phyloP scores from a whole-genome alignment of 768 basidiomycete species.

The Boletales sp. region DNA sequence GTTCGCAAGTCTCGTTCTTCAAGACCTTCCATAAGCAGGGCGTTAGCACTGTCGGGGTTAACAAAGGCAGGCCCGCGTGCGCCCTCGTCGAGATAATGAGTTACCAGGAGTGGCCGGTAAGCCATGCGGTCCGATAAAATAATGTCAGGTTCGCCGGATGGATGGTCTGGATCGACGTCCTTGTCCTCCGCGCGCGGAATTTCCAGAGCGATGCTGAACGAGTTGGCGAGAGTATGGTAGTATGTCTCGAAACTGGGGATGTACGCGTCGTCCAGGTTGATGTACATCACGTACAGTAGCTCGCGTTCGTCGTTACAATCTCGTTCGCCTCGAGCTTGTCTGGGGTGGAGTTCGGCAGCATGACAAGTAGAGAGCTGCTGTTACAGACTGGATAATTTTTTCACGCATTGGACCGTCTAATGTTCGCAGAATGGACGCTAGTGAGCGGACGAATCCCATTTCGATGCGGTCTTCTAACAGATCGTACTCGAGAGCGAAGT shows the following conservation, averaged over 20 bases:
- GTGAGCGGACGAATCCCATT: too few species aligned
- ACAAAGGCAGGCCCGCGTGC: constrained; percentile 19
- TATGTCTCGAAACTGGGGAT: constrained; percentile 10
- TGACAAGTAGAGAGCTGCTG: too few species aligned
- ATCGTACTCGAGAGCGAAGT: too few species aligned
- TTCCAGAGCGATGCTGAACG: background rate
- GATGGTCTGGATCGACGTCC: constrained; percentile 4
- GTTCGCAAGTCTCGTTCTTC: constrained; percentile 4
- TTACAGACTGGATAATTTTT: too few species aligned
- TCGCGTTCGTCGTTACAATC: constrained; percentile 6
- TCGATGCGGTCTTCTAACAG: too few species aligned
- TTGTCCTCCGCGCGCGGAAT: background rate
- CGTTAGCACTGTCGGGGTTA: background rate
- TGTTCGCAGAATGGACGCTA: constrained; percentile 4
- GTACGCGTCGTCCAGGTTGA: constrained; percentile 3
- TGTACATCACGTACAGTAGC: constrained; percentile 1
- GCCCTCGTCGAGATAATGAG: constrained; percentile 19
- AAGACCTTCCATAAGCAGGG: constrained; percentile 3
- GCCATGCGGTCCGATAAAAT: background rate
- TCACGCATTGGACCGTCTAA: too few species aligned
- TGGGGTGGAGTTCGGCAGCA: constrained; percentile 5
- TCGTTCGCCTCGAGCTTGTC: constrained; percentile 3
- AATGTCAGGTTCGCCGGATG: background rate
- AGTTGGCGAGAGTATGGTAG: constrained; percentile 9
- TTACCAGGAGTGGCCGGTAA: background rate